Conservation (phyloP, 208 protist species). For the Phytomonas serpens region DNA sequence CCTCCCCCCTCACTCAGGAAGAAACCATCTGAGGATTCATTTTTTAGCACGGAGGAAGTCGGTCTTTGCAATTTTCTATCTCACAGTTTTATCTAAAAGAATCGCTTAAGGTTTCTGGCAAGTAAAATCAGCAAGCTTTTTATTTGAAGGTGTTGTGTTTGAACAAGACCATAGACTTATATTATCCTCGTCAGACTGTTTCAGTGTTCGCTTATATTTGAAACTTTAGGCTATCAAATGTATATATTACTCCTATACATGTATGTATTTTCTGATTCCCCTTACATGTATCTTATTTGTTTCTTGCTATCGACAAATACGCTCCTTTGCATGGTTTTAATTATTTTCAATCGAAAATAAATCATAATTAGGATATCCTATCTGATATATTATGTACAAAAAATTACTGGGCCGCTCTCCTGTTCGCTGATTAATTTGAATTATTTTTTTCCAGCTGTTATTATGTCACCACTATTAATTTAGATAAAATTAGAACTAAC, state of each 20-base stretch:
- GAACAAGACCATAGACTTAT: constrained; percentile 5
- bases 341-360: not conserved
- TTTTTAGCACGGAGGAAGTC: not conserved
- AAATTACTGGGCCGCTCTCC: not conserved
- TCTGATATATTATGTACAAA: not conserved
- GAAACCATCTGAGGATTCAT: not conserved
- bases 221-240: constrained; percentile 3
- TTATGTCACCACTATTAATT: constrained; percentile 11
- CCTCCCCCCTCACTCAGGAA: not conserved
- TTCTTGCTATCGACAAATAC: not conserved
- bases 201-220: constrained; percentile 3
- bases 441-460: constrained; percentile 1
- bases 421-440: constrained; percentile 1
- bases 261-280: not conserved
- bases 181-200: constrained; percentile 5
- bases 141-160: not conserved
- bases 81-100: not conserved
- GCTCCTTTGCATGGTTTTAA: not conserved
- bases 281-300: constrained; percentile 1
- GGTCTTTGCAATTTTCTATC: not conserved
- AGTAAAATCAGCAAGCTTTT: not conserved
- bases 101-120: not conserved
- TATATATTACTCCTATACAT: constrained; percentile 1
- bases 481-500: constrained; percentile 3
- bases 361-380: not conserved